Evolutionary conservation across 78 protist species (phyloP).

Genomic region (Acrasis kona): DNA sequence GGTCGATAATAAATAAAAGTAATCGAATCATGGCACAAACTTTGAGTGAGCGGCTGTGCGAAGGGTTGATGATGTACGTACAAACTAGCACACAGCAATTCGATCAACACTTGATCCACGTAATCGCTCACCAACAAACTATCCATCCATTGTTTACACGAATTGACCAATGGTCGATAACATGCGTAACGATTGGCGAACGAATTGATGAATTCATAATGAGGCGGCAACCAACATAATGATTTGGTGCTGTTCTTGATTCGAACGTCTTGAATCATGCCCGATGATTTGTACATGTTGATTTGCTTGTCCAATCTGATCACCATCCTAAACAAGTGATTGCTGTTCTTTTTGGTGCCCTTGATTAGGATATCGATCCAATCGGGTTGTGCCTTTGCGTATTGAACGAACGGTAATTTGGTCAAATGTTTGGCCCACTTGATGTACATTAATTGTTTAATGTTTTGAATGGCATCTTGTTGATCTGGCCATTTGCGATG

Average conservation of each 20-base stretch:
- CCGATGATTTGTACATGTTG: neutral
- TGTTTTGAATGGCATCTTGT: neutral
- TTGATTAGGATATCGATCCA: neutral
- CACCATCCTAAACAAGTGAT: neutral
- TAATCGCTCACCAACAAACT: neutral
- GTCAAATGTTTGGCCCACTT: neutral
- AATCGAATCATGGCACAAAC: no score
- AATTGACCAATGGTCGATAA: neutral
- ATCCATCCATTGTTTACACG: neutral
- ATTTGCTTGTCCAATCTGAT: neutral
- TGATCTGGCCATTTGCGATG: neutral
- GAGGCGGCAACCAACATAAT: neutral
- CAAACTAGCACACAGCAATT: neutral
- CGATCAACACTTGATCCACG: neutral
- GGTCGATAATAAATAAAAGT: no score
- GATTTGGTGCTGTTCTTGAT: neutral
- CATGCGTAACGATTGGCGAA: neutral
- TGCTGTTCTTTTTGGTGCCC: no score
- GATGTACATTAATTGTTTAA: neutral
- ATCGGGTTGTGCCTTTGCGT: neutral
- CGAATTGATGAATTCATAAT: neutral
- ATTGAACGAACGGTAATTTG: no score
- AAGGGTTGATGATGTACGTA: no score
- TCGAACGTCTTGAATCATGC: neutral
- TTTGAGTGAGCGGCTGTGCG: no score